Evolutionary conservation across 306 rosid genomes (phyloP), one percentile per base, ranked within the genome.

Genomic region (Sechiopsis laciniata): DNA sequence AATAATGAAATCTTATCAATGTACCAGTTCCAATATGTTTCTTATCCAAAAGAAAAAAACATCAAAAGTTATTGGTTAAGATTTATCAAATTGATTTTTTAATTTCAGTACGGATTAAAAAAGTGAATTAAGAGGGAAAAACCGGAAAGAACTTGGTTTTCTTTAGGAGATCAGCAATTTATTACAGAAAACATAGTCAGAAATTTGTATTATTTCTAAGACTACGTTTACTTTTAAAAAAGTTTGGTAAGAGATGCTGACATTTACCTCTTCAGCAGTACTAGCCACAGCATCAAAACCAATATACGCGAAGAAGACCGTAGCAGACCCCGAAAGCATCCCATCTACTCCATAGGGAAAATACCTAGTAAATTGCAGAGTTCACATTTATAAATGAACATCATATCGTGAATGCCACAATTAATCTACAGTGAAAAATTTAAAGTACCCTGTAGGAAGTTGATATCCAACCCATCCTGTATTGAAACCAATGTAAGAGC

Each of bases 321-420:
- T 94, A 46, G 99, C 97, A 74, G 97, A 90, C 77, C 99, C 96
- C 58, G 99, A 85, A 80, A 94, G 97, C 95, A 94, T 86, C 66
- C 99, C 99, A 80, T 94, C 77, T 16, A 89, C 82, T 63, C 98
- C 98, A 80, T 78, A 94, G 59, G 98, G 97, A 46, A 91, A 87
- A 82, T 81, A 86, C 84, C 98, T 93, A 71, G 72, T 51, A 56
- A 72, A 76, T 62, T 67, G 52, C 74, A 75, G 19, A 61, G 80
- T 56, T 35, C 72, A 72, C 59, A 58, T 26, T 59, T n/a, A 56
- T 16, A 71, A 81, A 63, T 73, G 37, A 57, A 75, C 55, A 56
- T 72, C 24, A 61, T 53, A 56, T 72, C 32, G 61, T 53, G 77
- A 76, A 77, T 57, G 29, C 64, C 42, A 69, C 13, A 42, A 19